Evolutionary conservation across 768 basidiomycete species (phyloP).

Genomic region (Rhizopogon sp.): DNA sequence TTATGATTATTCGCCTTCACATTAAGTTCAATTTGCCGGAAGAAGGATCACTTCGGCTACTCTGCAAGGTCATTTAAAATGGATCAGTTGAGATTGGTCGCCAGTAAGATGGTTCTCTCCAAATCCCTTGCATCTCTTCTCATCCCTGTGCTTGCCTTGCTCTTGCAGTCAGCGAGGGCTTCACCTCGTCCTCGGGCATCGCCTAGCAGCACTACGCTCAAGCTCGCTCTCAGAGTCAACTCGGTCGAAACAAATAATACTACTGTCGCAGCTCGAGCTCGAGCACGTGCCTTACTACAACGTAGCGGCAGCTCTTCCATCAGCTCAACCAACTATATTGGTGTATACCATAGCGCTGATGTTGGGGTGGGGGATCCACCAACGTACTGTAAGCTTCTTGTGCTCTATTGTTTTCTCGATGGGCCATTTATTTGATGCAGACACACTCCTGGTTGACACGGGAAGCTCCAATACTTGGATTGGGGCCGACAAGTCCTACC

Average conservation of each 20-base stretch:
- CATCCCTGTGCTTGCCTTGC: neutral
- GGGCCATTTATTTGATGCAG: constrained; percentile 1
- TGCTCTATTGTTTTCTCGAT: neutral
- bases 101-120: constrained; percentile 3
- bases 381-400: constrained; percentile 6
- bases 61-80: neutral
- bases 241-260: neutral
- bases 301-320: neutral
- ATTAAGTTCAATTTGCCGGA: neutral
- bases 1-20: neutral
- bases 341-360: constrained; percentile 5
- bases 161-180: neutral
- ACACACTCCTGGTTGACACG: constrained; percentile 10
- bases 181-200: neutral
- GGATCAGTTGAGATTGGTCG: neutral
- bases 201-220: neutral
- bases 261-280: constrained; percentile 2
- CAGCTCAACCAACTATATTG: constrained; percentile 10
- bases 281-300: neutral
- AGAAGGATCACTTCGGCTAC: neutral
- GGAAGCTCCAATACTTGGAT: constrained; percentile 49
- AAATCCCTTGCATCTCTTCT: neutral
- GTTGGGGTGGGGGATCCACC: constrained; percentile 11
- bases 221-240: constrained; percentile 3
- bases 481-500: constrained; percentile 41